Conservation (phyloP, 2,329 filamentous ascomycete species). For the Chaetothyriales sp. region DNA sequence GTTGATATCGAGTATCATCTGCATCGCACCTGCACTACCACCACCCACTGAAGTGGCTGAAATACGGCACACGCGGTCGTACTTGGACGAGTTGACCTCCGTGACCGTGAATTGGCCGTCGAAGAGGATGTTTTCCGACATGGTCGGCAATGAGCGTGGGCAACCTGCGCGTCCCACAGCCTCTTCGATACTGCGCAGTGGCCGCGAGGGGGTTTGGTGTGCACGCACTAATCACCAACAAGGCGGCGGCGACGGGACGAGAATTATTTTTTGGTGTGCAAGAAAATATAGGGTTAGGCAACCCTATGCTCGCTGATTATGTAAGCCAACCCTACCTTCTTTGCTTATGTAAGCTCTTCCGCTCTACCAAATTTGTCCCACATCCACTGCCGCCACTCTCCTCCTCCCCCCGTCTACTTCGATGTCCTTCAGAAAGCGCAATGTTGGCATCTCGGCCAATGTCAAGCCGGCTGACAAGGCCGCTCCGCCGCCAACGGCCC, state of each 20-base stretch:
- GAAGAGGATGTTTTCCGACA: constrained; percentile 82
- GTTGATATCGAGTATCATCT: constrained; percentile 71
- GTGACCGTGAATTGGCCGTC: constrained; percentile 83
- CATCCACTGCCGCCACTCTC: background rate
- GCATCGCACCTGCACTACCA: background rate
- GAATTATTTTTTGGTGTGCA: background rate
- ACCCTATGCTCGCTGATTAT: background rate
- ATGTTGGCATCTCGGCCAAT: constrained; percentile 41
- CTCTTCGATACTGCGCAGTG: no score
- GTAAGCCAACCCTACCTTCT: no score
- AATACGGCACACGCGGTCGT: constrained; percentile 87
- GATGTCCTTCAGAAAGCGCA: constrained; percentile 59
- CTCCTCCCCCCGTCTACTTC: background rate
- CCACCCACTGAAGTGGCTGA: constrained; percentile 49
- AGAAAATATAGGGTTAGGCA: background rate
- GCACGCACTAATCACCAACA: no score
- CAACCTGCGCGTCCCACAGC: no score
- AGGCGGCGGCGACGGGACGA: background rate
- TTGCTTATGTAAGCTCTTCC: no score
- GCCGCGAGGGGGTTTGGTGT: background rate
- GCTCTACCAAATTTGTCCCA: background rate
- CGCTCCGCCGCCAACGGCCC: constrained; percentile 2
- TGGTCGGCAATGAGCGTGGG: constrained; percentile 18
- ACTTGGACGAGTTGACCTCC: constrained; percentile 68
- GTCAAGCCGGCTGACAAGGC: constrained; percentile 21